These are phyloP conservation scores for Vigna nakashimae DNA, from an alignment of 306 rosid genomes.

Conservation along the genomic window DNA sequence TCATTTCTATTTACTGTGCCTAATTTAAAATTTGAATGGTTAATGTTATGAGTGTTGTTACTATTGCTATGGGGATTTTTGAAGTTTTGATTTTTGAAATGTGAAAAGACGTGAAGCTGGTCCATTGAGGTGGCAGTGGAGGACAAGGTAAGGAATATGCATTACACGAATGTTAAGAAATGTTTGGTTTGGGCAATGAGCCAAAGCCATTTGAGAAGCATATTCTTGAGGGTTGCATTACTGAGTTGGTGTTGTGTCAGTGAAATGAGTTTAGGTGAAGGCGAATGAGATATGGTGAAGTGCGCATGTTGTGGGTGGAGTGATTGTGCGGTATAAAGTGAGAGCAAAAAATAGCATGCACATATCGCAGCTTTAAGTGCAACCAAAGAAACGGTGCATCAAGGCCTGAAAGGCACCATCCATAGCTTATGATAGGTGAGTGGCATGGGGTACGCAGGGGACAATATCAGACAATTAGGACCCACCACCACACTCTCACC, in stretches of 20 bases:
- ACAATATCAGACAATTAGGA: constrained; percentile 7
- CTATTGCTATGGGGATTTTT: background rate
- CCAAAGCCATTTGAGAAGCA: constrained; percentile 20
- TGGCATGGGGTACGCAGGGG: constrained; percentile 5
- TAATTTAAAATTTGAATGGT: background rate
- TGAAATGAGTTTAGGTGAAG: background rate
- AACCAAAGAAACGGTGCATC: constrained; percentile 33
- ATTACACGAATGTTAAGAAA: constrained; percentile 28
- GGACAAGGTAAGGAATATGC: background rate
- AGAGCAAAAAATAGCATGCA: constrained; percentile 43
- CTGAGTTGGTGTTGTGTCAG: background rate
- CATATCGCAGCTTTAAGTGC: constrained; percentile 50
- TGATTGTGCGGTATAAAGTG: constrained; percentile 53
- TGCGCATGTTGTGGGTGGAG: constrained; percentile 24
- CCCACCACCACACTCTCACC: constrained; percentile 29
- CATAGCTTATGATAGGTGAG: constrained; percentile 16
- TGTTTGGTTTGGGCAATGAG: background rate
- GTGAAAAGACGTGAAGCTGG: constrained; percentile 37
- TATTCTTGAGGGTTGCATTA: constrained; percentile 7
- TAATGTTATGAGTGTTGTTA: background rate
- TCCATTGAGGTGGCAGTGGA: constrained; percentile 21
- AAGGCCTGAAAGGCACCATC: background rate
- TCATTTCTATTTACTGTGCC: background rate
- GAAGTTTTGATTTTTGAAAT: background rate
- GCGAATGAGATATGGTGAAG: background rate